These are phyloP conservation scores for Aspergillus puulaauensis DNA, from an alignment of 2,329 filamentous ascomycete genomes.

Conservation along the genomic window DNA sequence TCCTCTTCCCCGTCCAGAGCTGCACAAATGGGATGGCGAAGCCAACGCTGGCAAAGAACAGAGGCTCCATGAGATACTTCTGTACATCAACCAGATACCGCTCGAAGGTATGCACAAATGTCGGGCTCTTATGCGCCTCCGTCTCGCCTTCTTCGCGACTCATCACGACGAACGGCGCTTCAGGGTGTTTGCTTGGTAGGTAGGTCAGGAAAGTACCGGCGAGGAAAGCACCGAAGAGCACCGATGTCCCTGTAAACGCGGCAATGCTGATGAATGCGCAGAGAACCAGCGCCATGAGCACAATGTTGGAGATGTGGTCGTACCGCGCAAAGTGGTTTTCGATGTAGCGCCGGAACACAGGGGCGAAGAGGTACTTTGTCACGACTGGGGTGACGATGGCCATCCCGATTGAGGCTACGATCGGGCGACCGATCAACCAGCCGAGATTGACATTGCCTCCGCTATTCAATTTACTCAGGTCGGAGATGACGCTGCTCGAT, in stretches of 20 bases:
- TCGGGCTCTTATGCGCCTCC: conserved; percentile 35
- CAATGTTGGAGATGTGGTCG: conserved; percentile 34
- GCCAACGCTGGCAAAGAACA: conserved; percentile 33
- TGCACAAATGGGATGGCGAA: conserved; percentile 34
- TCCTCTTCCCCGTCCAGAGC: conserved; percentile 32
- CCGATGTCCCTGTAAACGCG: conserved; percentile 37
- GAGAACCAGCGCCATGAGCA: conserved; percentile 37
- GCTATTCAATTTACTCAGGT: conserved; percentile 23
- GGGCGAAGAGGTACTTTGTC: conserved; percentile 41
- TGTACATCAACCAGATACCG: conserved; percentile 37
- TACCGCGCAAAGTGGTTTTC: conserved; percentile 34
- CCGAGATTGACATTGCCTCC: conserved; percentile 28
- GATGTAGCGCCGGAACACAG: conserved; percentile 35
- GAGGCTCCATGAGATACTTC: conserved; percentile 32
- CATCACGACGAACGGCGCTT: conserved; percentile 37
- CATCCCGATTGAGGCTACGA: conserved; percentile 39
- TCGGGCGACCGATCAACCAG: conserved; percentile 40
- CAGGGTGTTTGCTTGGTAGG: conserved; percentile 36
- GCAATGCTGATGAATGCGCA: conserved; percentile 34
- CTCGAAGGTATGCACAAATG: conserved; percentile 42
- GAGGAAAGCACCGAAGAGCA: conserved; percentile 40
- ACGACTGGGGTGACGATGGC: conserved; percentile 35
- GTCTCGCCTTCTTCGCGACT: conserved; percentile 35
- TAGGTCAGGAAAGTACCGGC: conserved; percentile 38
- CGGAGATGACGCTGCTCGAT: conserved; percentile 32